Conservation (phyloP, 768 basidiomycete species). For the Lentinula sp. region DNA sequence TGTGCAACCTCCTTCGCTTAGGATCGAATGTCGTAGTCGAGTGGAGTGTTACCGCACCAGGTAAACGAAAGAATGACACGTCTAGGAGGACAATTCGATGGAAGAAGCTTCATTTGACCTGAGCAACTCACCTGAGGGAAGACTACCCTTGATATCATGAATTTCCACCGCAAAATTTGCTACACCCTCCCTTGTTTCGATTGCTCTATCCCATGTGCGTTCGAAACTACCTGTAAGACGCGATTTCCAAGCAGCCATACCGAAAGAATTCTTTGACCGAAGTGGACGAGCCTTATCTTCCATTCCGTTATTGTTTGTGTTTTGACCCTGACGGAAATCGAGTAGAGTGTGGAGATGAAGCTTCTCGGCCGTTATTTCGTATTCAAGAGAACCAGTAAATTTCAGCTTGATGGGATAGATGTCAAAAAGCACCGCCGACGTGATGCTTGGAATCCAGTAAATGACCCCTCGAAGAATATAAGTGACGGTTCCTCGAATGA, state of each 20-base stretch:
- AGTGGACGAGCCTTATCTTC: conserved; percentile 15
- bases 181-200: conserved; percentile 57
- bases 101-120: not conserved
- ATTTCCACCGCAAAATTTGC: conserved; percentile 46
- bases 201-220: conserved; percentile 63
- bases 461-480: conserved; percentile 52
- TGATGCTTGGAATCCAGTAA: conserved; percentile 60
- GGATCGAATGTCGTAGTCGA: conserved; percentile 56
- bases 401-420: conserved; percentile 48
- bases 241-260: conserved; percentile 60
- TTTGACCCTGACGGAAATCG: conserved; percentile 44
- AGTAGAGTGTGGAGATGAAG: conserved; percentile 49
- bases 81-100: conserved; percentile 16
- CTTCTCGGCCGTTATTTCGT: conserved; percentile 40
- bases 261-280: conserved; percentile 26
- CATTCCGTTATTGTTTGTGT: conserved; percentile 14
- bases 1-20: conserved; percentile 44
- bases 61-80: conserved; percentile 37
- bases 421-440: conserved; percentile 64
- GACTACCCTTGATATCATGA: conserved; percentile 39
- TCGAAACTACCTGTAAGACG: conserved; percentile 53
- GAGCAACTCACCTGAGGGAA: conserved; percentile 24
- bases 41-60: conserved; percentile 35
- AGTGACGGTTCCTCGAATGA: conserved; percentile 50
- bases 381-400: conserved; percentile 46